Base-by-base conservation (phyloP, 345 rosid genomes). In the Pistacia integerrima region DNA sequence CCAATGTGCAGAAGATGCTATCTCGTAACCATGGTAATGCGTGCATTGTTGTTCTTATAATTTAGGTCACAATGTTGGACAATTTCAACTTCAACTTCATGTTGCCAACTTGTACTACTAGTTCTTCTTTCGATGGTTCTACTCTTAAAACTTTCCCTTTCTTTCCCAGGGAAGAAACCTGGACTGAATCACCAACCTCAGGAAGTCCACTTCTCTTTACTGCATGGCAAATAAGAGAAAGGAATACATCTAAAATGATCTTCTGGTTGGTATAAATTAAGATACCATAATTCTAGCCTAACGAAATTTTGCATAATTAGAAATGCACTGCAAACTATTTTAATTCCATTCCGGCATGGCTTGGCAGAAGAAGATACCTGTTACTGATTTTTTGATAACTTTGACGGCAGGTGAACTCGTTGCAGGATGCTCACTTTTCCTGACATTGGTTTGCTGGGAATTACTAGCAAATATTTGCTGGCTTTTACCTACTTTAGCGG, bases 51-150 rank as follows among this genome's bases (percentile, higher is more conserved):
- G 49, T 35, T 76, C 83, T 74, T 64, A 70, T 77, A 80, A 25
- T 59, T 86, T 81, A 86, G 62, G 67, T 64, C 74, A 41, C 36
- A 76, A 90, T 63, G 35, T 92, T 93, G 9, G 64, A 46, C 48
- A 84, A 77, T 84, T 93, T 96, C 77, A 96, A 70, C 85, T 88
- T 92, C 87, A 93, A 73, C 84, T 89, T 92, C 94, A 96, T 86
- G 83, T 79, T 88, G 67, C 97, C 97, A 69, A 88, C 96, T 88
- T 88, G 97, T 79, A 95, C 97, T 58, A 85, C 75, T 68, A 95
- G 84, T 86, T 90, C 93, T 79, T 87, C 86, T 85, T 86, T 92
- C 2, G 86, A 83, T 30, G 81, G 82, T 60, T 95, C 99, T 64
- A 93, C 91, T 72, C 76, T 85, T 79, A 93, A 63, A 67, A 95